phyloP scores from a whole-genome alignment of 495 filamentous ascomycete species.

The Oleoguttula mirabilis region DNA sequence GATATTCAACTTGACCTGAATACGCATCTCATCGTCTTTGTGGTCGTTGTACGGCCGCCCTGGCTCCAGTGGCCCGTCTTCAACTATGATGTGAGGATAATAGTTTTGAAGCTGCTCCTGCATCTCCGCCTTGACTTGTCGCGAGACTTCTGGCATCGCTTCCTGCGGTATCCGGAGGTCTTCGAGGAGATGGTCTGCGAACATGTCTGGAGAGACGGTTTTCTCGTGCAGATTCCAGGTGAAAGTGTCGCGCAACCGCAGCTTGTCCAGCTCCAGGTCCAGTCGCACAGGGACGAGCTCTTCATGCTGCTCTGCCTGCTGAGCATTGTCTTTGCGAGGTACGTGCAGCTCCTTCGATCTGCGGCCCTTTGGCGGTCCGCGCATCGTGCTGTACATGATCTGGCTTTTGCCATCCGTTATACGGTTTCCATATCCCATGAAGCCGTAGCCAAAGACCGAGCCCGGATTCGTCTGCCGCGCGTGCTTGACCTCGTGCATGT shows the following conservation, averaged over 20 bases:
- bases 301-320: constrained; percentile 80
- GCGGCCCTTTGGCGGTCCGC: constrained; percentile 60
- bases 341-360: constrained; percentile 58
- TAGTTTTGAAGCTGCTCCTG: constrained; percentile 86
- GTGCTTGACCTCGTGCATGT: constrained; percentile 35
- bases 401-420: constrained; percentile 51
- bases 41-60: constrained; percentile 84
- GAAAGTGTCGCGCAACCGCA: constrained; percentile 93
- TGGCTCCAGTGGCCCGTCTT: constrained; percentile 83
- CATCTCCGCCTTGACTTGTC: constrained; percentile 68
- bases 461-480: constrained; percentile 45
- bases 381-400: constrained; percentile 63
- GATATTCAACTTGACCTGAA: constrained; percentile 89
- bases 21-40: constrained; percentile 98
- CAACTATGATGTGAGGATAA: constrained; percentile 77
- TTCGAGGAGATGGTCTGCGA: constrained; percentile 81
- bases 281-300: constrained; percentile 82
- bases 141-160: constrained; percentile 48
- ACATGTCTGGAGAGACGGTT: constrained; percentile 61
- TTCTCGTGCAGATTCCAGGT: constrained; percentile 97
- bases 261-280: constrained; percentile 90
- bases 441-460: constrained; percentile 65
- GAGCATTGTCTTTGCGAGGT: constrained; percentile 61
- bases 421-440: constrained; percentile 79
- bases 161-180: constrained; percentile 72